Base-by-base conservation (phyloP, 805 yeast species). In the Nakazawaea ernobii region DNA sequence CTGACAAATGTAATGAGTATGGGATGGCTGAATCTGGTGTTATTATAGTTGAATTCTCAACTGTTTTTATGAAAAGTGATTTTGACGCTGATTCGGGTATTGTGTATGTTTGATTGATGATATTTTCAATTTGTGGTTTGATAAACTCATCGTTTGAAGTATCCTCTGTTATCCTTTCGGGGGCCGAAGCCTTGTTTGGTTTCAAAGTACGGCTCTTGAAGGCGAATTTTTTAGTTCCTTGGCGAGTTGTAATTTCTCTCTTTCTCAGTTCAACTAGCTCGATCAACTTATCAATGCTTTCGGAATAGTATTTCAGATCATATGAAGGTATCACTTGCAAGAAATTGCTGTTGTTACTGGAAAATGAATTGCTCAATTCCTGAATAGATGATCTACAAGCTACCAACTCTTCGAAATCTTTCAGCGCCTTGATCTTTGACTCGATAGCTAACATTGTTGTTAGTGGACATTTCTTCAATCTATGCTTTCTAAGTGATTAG, bases 381-480 rank as follows among this genome's bases (percentile, higher is more conserved):
- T 74, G 62, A 72, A 70, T 35, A 74, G 80, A 37, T 90, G 87
- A 43, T 69, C 74, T 48, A 73, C 78, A 39, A 60, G 83, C 11
- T 77, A 80, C 60, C 84, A 82, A 60, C 57, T 83, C 33, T 87
- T 88, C 0, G 79, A 79, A 66, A 64, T 80, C 60, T 80, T 76
- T 56, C 58, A 80, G 26, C 65, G 83, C 45, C 78, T 79, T 35
- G 70, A 80, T 33, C 65, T 69, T 33, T 84, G 84, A 4, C 66
- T 83, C 50, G 77, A 75, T 63, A 67, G 69, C 62, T 64, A 78
- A 35, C 82, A 84, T 1, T 5, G 24, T 20, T 30, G 50, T 67
- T 3, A 69, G 77, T 61, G 92, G 85, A 58, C 54, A 83, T 35
- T 68, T 77, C 30, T 85, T 89, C 90, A 75, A 86, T 1, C 65